phyloP scores from a whole-genome alignment of 2,329 filamentous ascomycete species.

The Cordyceps farinosa region DNA sequence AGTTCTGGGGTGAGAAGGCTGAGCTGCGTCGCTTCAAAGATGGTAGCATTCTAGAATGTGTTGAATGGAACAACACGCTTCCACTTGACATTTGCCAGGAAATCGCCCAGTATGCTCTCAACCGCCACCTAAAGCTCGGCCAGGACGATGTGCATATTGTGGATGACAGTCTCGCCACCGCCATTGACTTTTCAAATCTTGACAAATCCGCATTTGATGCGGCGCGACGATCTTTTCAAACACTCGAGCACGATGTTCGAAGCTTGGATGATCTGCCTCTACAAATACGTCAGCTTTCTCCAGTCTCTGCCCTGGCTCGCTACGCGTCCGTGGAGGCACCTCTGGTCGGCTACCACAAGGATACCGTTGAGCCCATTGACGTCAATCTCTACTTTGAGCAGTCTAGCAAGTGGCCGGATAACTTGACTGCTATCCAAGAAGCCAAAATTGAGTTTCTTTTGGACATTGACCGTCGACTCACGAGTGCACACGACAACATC shows the following conservation, averaged over 20 bases:
- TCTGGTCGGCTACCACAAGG: slow-evolving; percentile 41
- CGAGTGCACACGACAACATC: slow-evolving; percentile 56
- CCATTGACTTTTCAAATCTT: slow-evolving; percentile 44
- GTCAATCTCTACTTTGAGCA: slow-evolving; percentile 88
- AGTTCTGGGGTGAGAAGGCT: slow-evolving; percentile 92
- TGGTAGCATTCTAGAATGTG: slow-evolving; percentile 86
- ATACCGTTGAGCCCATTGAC: slow-evolving; percentile 59
- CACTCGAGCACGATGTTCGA: slow-evolving; percentile 73
- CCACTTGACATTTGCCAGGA: slow-evolving; percentile 70
- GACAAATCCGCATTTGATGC: slow-evolving; percentile 62
- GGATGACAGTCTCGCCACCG: slow-evolving; percentile 47
- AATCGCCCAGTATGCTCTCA: slow-evolving; percentile 69
- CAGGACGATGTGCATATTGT: slow-evolving; percentile 51
- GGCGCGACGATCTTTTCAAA: slow-evolving; percentile 65
- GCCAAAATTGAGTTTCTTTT: slow-evolving; percentile 90
- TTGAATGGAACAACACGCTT: slow-evolving; percentile 73
- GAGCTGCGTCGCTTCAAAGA: slow-evolving; percentile 94
- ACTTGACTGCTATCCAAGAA: slow-evolving; percentile 83
- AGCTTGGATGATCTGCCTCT: slow-evolving; percentile 79
- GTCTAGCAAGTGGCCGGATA: slow-evolving; percentile 90
- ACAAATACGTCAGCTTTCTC: slow-evolving; percentile 75
- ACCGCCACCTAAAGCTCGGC: slow-evolving; percentile 62
- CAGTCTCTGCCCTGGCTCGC: slow-evolving; percentile 68
- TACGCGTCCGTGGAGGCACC: slow-evolving; percentile 59
- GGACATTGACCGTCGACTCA: slow-evolving; percentile 68